phyloP scores from a whole-genome alignment of 352 stramenopile genomes.

The Pythium brachiatum region DNA sequence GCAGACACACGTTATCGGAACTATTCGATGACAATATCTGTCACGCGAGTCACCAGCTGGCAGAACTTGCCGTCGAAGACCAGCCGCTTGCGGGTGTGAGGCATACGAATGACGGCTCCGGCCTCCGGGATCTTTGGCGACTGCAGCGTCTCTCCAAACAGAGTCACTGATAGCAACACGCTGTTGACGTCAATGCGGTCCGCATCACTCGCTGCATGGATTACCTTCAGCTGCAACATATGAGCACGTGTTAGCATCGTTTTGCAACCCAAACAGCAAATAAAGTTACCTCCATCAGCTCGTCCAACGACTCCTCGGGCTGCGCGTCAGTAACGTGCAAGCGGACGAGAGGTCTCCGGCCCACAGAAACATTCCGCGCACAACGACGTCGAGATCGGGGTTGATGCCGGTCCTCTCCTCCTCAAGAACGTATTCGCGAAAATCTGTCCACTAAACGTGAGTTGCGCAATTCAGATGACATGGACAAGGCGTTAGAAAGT shows the following conservation, averaged over 20 bases:
- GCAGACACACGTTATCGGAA: too few relatives aligned
- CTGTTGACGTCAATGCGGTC: neutral
- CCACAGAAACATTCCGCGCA: constrained; percentile 4
- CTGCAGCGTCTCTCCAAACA: constrained; percentile 7
- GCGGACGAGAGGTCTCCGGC: constrained; percentile 1
- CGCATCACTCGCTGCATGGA: neutral
- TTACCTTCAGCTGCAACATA: constrained; percentile 7
- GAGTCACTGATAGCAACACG: neutral
- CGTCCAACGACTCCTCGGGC: constrained; percentile 9
- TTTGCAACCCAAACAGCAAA: too few relatives aligned
- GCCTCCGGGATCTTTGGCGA: constrained; percentile 1
- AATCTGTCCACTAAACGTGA: too few relatives aligned
- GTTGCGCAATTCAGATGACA: too few relatives aligned
- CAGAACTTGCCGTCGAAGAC: constrained; percentile 9
- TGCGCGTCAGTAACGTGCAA: constrained; percentile 15
- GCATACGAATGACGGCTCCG: neutral
- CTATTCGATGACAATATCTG: neutral
- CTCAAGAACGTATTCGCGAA: too few relatives aligned
- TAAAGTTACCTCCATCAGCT: constrained; percentile 13
- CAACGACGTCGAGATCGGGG: constrained; percentile 12
- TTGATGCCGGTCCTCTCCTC: too few relatives aligned
- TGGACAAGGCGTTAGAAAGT: too few relatives aligned
- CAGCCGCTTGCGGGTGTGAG: constrained; percentile 9
- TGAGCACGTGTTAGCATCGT: too few relatives aligned
- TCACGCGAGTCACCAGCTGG: constrained; percentile 2